These are phyloP conservation scores for Stemphylium vesicarium DNA, from an alignment of 2,329 filamentous ascomycete species.

Conservation along the genomic window DNA sequence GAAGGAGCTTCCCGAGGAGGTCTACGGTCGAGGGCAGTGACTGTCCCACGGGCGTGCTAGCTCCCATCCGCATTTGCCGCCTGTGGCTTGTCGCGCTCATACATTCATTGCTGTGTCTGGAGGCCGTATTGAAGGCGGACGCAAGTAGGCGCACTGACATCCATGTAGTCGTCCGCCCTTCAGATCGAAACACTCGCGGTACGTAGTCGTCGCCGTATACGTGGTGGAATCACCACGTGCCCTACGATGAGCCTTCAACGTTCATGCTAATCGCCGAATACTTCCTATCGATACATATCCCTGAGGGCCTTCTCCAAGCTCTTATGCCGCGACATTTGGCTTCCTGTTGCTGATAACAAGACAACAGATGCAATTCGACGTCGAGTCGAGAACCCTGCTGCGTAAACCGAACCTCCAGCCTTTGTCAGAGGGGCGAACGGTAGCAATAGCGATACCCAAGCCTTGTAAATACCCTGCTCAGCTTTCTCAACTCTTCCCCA, in stretches of 20 bases:
- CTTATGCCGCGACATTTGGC: not conserved
- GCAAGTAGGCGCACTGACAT: not conserved
- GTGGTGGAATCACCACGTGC: not conserved
- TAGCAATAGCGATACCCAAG: too few relatives aligned
- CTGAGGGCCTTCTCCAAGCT: not conserved
- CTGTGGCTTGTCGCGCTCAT: constrained; percentile 2
- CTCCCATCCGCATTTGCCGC: not conserved
- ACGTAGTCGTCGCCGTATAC: too few relatives aligned
- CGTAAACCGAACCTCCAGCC: too few relatives aligned
- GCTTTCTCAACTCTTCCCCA: too few relatives aligned
- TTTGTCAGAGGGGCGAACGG: too few relatives aligned
- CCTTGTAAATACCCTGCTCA: too few relatives aligned
- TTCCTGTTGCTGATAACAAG: not conserved
- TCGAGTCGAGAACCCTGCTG: too few relatives aligned
- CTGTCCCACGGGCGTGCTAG: constrained; percentile 1
- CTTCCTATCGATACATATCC: not conserved
- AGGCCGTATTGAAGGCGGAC: not conserved
- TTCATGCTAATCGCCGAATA: not conserved
- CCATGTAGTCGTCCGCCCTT: not conserved
- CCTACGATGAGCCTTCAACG: not conserved
- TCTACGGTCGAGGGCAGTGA: not conserved
- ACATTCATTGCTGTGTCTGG: not conserved
- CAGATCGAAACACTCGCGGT: too few relatives aligned
- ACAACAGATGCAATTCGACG: not conserved
- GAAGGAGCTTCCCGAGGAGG: not conserved